phyloP scores from a whole-genome alignment of 768 basidiomycete species.

The Mycena belliarum region DNA sequence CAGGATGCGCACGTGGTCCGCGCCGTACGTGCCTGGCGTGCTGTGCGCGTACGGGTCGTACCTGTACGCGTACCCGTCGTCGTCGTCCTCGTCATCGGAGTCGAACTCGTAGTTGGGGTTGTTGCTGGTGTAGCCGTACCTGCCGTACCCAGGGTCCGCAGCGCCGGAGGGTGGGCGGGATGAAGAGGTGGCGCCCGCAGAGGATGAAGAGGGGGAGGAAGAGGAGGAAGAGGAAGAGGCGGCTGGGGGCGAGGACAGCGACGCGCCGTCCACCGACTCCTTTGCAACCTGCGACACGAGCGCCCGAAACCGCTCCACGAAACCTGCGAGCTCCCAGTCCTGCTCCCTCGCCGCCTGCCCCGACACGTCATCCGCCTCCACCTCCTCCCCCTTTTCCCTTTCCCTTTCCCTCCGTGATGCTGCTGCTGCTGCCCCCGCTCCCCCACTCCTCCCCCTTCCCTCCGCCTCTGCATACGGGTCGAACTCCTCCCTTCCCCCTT shows the following conservation, averaged over 20 bases:
- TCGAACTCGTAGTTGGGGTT: not conserved
- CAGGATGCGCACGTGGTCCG: conserved; percentile 56
- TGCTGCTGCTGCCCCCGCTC: not conserved
- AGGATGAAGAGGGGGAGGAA: too few species aligned
- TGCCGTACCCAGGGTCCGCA: too few species aligned
- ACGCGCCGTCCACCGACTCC: conserved; percentile 50
- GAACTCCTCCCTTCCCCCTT: conserved; percentile 7
- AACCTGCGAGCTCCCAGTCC: conserved; percentile 37
- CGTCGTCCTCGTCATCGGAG: not conserved
- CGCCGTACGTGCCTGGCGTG: conserved; percentile 34
- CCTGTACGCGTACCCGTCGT: conserved; percentile 25
- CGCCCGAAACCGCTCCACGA: conserved; percentile 52
- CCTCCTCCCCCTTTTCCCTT: not conserved
- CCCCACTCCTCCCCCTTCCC: not conserved
- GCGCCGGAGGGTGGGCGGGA: not conserved
- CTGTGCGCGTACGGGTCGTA: conserved; percentile 54
- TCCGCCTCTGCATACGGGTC: conserved; percentile 11
- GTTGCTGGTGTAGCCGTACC: not conserved
- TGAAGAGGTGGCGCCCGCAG: too few species aligned
- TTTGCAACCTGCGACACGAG: conserved; percentile 51
- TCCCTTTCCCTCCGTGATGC: too few species aligned
- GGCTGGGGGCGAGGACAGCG: conserved; percentile 8
- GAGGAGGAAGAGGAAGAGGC: not conserved
- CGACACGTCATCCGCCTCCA: not conserved
- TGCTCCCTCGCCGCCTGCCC: conserved; percentile 21